Conservation (phyloP, 352 stramenopile genomes). For the Blastocystis sp. region DNA sequence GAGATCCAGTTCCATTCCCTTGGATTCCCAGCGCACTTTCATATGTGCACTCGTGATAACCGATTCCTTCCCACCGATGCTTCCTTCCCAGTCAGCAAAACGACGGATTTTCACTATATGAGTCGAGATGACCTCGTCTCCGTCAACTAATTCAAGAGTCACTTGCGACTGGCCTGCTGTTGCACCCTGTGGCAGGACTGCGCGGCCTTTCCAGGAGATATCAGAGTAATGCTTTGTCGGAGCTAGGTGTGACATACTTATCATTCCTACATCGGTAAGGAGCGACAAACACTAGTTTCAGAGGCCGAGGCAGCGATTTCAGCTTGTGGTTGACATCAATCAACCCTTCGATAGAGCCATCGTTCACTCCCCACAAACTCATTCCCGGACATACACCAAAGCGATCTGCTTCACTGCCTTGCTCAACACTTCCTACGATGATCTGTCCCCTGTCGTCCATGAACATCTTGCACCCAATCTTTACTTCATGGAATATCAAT, state of each 20-base stretch:
- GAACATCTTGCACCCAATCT: background rate
- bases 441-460: background rate
- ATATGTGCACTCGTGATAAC: background rate
- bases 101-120: background rate
- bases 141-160: background rate
- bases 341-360: background rate
- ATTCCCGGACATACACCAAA: slow-evolving; percentile 11
- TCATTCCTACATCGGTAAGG: background rate
- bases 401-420: slow-evolving; percentile 7
- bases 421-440: background rate
- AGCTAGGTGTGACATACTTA: background rate
- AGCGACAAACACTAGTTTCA: slow-evolving; percentile 18
- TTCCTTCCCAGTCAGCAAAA: background rate
- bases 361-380: slow-evolving; percentile 42
- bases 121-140: background rate
- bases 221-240: background rate
- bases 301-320: background rate
- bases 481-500: background rate
- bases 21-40: background rate
- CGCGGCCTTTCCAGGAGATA: background rate
- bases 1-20: background rate
- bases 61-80: background rate
- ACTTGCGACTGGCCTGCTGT: background rate
- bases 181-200: background rate
- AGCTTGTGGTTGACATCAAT: background rate